Evolutionary conservation across 805 yeast genomes (phyloP), one percentile per base, ranked within the genome.

Genomic region (Zygoascus biomembranicola): DNA sequence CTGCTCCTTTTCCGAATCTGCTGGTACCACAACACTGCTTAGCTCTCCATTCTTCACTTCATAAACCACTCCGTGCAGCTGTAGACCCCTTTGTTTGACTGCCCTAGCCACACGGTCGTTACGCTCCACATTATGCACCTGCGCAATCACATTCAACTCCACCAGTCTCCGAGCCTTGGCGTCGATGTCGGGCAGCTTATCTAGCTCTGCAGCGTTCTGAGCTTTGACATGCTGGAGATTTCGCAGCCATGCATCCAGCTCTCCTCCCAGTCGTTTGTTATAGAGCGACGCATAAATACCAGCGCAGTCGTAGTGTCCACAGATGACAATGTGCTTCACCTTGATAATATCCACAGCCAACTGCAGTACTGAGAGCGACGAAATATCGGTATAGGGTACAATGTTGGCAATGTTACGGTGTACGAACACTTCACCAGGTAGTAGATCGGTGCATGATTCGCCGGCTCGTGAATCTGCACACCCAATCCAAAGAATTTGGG

Each of bases 261-360:
- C 79, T 31, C 85, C 82, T 35, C 90, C 90, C 35, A 83, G 73
- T 60, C 77, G 77, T 61, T 81, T 79, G 54, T 79, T 74, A 2
- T 83, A 76, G 48, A 90, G 70, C 8, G 90, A 81, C 20, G 95
- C 89, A 81, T 87, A 81, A 50, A 88, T 81, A 32, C 97, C 97
- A 49, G 96, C 97, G 75, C 98, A 90, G 68, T 88, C 95, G 32
- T 94, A 85, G 70, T 90, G 98, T 2, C 97, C 98, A 70, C 96
- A 87, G 5, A 90, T 85, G 52, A 90, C 77, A 51, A 90, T 81
- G 65, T 87, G 88, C 59, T 76, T 77, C 42, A 92, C 95, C 63
- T 86, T 85, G 56, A 90, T 75, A 13, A 84, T 88, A 59, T 87
- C 90, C 59, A 92, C 80, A 5, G 96, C 95, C 64, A 87, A 88